Evolutionary conservation across 2,329 filamentous ascomycete species (phyloP).

Genomic region (Cladosporium halotolerans): DNA sequence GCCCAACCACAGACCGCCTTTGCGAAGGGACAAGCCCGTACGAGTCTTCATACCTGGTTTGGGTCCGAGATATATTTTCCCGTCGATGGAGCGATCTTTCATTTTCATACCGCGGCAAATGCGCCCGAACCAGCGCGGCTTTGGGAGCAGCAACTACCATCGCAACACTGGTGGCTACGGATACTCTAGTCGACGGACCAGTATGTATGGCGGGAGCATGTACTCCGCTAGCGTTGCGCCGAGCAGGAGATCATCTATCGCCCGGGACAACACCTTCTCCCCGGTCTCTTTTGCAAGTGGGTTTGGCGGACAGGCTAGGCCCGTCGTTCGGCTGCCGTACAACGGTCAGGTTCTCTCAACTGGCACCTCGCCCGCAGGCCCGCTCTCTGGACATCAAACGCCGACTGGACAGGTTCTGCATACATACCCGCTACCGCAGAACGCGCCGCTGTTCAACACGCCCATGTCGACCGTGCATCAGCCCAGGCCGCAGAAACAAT

Average conservation of each 20-base stretch:
- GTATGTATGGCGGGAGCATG: conserved; percentile 70
- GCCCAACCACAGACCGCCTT: conserved; percentile 86
- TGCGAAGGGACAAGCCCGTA: conserved; percentile 93
- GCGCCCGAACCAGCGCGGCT: conserved; percentile 82
- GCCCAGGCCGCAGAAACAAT: conserved; percentile 86
- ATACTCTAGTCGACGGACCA: conserved; percentile 70
- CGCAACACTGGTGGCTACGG: conserved; percentile 63
- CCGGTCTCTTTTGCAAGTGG: conserved; percentile 64
- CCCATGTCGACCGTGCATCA: conserved; percentile 77
- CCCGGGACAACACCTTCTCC: conserved; percentile 70
- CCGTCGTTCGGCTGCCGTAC: conserved; percentile 78
- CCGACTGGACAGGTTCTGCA: conserved; percentile 48
- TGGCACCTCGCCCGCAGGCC: conserved; percentile 27
- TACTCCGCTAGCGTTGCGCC: conserved; percentile 85
- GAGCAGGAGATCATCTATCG: conserved; percentile 77
- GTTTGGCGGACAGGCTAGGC: conserved; percentile 52
- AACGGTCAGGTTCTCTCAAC: conserved; percentile 36
- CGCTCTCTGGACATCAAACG: conserved; percentile 31
- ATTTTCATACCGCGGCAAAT: conserved; percentile 95
- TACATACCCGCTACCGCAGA: conserved; percentile 48
- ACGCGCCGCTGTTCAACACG: conserved; percentile 55
- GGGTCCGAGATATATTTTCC: conserved; percentile 81
- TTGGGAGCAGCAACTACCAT: conserved; percentile 61
- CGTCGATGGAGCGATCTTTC: conserved; percentile 83
- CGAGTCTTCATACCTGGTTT: conserved; percentile 81